Evolutionary conservation across 2,329 filamentous ascomycete species (phyloP), one percentile per base, ranked within the genome.

Genomic region (Calonectria pseudoreteaudii): DNA sequence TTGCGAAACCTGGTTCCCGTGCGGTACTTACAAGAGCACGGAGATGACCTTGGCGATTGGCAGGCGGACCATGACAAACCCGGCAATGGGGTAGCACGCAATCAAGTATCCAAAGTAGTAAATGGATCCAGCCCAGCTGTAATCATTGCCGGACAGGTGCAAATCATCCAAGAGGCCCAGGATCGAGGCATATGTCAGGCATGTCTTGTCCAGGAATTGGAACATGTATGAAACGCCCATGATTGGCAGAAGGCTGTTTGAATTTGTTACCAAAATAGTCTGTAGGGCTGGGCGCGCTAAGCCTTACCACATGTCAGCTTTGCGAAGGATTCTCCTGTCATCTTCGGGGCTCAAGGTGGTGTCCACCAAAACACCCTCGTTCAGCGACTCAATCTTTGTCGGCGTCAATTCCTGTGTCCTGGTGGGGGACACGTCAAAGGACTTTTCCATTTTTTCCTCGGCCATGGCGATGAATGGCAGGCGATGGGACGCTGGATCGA

Each of bases 161-260:
- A 88, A 85, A 26, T 88, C 88, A 10, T 85, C 78, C 38, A 83
- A 83, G 9, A 90, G 79, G 0, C 88, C 87, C 85, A 90, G 86
- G 74, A 90, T 84, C 41, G 87, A 86, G 0, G 88, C 86, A 79
- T 89, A 89, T 20, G 84, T 86, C 1, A 91, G 82, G 0, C 87
- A 88, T 0, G 88, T 89, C 80, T 93, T 92, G 82, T 93, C 91
- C 1, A 91, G 84, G 76, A 89, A 92, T 74, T 92, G 91, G 7
- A 92, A 83, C n/a, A 90, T 87, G 77, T 93, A 93, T 0, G 86
- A 89, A 78, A 76, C 86, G 66, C 83, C 90, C 85, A 88, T 86
- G 73, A 87, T 75, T 8, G 87, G 91, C 81, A 92, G 87, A 36
- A 91, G 76, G 82, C 87, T 87, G 23, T n/a, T n/a, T 20, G 26